Evolutionary conservation across 108 stramenopile genomes (phyloP), one percentile per base, ranked within the genome.

Genomic region (Craspedostauros australis): DNA sequence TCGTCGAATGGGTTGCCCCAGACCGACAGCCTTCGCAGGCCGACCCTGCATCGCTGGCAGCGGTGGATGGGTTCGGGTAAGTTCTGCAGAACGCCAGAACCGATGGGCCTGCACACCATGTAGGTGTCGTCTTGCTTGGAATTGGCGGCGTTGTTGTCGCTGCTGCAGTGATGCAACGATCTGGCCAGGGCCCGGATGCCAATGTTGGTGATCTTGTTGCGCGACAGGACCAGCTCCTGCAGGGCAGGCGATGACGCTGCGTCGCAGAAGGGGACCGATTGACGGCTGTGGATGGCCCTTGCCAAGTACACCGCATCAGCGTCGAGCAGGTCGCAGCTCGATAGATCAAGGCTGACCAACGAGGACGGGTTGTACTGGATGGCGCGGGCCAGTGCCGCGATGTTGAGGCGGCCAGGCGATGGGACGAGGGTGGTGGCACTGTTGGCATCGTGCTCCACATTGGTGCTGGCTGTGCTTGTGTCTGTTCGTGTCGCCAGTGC

Each of bases 1-100:
- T 54, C 54, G n/a, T 28, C 54, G 29, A 54, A 54, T 6, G 38
- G 38, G 29, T 54, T 54, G 3, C 54, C 54, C 54, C 38, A 41
- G 6, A 54, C 16, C 2, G 39, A 54, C 1, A 54, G 25, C 22
- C 42, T 54, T n/a, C 29, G 18, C 12, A 54, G 54, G 2, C 54
- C 54, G 25, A 28, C 9, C 54, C 40, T 54, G 23, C n/a, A n/a
- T n/a, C n/a, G n/a, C n/a, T n/a, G n/a, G n/a, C n/a, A n/a, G n/a
- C n/a, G n/a, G n/a, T n/a, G n/a, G n/a, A n/a, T n/a, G n/a, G n/a
- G n/a, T n/a, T n/a, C n/a, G n/a, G n/a, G n/a, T n/a, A n/a, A n/a
- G n/a, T n/a, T n/a, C n/a, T n/a, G n/a, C n/a, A n/a, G n/a, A n/a
- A n/a, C n/a, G n/a, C n/a, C n/a, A n/a, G n/a, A n/a, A n/a, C n/a